A percentile compares a stretch with the other conserved stretches of the same genome.
These are phyloP conservation scores for Dactylellina parvicollis DNA, from an alignment of 2,329 filamentous ascomycete species.

Conservation along the genomic window DNA sequence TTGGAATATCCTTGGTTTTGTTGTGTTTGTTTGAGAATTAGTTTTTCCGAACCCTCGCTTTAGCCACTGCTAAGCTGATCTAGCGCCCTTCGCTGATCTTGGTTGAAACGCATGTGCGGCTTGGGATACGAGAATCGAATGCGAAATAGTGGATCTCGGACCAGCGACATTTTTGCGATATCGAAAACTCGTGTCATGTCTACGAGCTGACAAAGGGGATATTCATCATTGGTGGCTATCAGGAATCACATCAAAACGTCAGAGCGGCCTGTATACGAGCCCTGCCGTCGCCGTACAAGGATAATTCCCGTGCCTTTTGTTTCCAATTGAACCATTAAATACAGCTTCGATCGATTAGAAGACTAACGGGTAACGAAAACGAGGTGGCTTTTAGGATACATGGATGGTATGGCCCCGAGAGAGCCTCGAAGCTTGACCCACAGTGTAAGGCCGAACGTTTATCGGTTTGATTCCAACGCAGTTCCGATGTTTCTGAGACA, in stretches of 20 bases:
- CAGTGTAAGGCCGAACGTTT: constrained; percentile 16
- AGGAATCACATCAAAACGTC: constrained; percentile 5
- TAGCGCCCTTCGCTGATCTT: constrained; percentile 43
- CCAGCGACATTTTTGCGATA: constrained; percentile 26
- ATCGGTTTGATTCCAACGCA: constrained; percentile 51
- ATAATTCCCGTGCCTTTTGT: constrained; percentile 39
- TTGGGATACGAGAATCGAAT: constrained; percentile 37
- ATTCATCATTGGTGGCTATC: neutral
- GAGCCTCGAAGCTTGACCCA: constrained; percentile 40
- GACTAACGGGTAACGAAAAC: constrained; percentile 2
- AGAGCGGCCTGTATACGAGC: constrained; percentile 50
- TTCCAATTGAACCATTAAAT: constrained; percentile 24
- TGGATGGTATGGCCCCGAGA: constrained; percentile 44
- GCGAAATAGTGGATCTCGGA: constrained; percentile 22
- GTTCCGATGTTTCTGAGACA: constrained; percentile 54
- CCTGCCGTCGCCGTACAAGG: constrained; percentile 25
- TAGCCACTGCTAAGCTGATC: constrained; percentile 32
- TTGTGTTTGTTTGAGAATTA: constrained; percentile 45
- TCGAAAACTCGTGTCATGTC: neutral
- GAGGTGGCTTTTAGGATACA: constrained; percentile 21
- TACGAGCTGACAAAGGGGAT: neutral
- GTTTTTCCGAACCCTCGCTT: constrained; percentile 54
- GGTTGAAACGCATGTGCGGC: constrained; percentile 40
- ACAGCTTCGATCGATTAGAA: neutral
- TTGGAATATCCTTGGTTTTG: constrained; percentile 37